Percentiles rank a stretch among this genome's conserved stretches.
These are phyloP conservation scores for Mycosphaerella sp. DNA, from an alignment of 2,329 filamentous ascomycete genomes.

Conservation along the genomic window DNA sequence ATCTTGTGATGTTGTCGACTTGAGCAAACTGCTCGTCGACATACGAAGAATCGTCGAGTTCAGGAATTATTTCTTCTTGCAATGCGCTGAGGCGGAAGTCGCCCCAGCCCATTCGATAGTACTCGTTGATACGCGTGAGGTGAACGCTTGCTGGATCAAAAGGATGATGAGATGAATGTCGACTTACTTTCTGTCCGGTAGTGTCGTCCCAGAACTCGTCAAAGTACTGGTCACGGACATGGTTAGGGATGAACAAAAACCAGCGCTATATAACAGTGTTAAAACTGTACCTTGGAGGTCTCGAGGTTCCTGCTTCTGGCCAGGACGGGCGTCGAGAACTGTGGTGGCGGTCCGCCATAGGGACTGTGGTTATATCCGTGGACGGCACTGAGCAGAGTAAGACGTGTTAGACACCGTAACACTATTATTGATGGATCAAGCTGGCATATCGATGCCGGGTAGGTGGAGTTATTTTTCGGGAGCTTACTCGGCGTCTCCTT, in stretches of 20 bases:
- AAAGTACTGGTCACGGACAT: conserved; percentile 19
- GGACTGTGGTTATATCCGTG: conserved; percentile 18
- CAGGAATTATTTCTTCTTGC: background rate
- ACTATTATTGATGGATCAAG: conserved; percentile 4
- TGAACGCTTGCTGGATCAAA: background rate
- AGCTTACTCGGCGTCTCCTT: conserved; percentile 24
- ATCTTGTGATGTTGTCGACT: background rate
- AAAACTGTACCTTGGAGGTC: conserved; percentile 18
- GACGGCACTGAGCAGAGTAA: background rate
- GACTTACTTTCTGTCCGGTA: conserved; percentile 27
- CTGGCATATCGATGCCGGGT: background rate
- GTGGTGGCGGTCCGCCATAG: conserved; percentile 7
- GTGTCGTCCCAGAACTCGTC: conserved; percentile 31
- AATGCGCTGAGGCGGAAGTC: background rate
- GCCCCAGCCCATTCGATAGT: background rate
- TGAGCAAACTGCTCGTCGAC: too few species aligned
- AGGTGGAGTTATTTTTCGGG: conserved; percentile 1
- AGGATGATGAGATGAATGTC: background rate
- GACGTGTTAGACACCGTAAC: conserved; percentile 5
- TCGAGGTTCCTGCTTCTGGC: conserved; percentile 22
- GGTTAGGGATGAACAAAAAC: background rate
- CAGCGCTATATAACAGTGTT: background rate
- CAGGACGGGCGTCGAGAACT: conserved; percentile 22
- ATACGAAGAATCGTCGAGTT: background rate
- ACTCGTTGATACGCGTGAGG: background rate